A percentile compares a stretch with the other conserved stretches of the same genome.
Evolutionary conservation across 768 basidiomycete species (phyloP).

Genomic region (Agrocybe pediades): DNA sequence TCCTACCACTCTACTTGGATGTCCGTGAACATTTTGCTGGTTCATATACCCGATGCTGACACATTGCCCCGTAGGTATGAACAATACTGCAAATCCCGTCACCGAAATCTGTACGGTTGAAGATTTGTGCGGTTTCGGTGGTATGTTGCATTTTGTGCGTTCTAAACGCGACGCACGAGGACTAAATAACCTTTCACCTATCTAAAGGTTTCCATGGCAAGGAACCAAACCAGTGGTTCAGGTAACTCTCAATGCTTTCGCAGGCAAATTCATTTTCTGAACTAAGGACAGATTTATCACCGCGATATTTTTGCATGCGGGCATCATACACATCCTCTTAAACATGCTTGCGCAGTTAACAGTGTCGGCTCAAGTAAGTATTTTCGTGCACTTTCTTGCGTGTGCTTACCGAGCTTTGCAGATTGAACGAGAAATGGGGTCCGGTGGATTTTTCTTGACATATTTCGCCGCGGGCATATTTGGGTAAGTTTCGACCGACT

Average conservation of each 20-base stretch:
- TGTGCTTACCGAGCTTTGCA: constrained; percentile 26
- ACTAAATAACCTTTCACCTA: too few relatives aligned
- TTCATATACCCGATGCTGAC: not conserved
- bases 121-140: constrained; percentile 88
- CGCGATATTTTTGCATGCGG: constrained; percentile 91
- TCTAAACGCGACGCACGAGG: too few relatives aligned
- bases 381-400: not conserved
- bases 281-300: constrained; percentile 67
- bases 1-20: constrained; percentile 55
- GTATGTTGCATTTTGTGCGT: constrained; percentile 32
- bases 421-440: constrained; percentile 93
- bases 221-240: constrained; percentile 50
- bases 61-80: constrained; percentile 65
- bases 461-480: constrained; percentile 94
- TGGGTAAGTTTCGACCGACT: constrained; percentile 48
- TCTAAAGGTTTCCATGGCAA: constrained; percentile 39
- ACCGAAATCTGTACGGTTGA: constrained; percentile 72
- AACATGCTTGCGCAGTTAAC: constrained; percentile 90
- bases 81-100: constrained; percentile 82
- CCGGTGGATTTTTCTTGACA: constrained; percentile 78
- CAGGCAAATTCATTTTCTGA: not conserved
- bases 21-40: constrained; percentile 39
- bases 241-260: constrained; percentile 21
- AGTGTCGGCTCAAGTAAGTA: constrained; percentile 71
- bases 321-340: constrained; percentile 87